Conservation (phyloP, 2,329 filamentous ascomycete genomes). For the Bipolaris zeicola region DNA sequence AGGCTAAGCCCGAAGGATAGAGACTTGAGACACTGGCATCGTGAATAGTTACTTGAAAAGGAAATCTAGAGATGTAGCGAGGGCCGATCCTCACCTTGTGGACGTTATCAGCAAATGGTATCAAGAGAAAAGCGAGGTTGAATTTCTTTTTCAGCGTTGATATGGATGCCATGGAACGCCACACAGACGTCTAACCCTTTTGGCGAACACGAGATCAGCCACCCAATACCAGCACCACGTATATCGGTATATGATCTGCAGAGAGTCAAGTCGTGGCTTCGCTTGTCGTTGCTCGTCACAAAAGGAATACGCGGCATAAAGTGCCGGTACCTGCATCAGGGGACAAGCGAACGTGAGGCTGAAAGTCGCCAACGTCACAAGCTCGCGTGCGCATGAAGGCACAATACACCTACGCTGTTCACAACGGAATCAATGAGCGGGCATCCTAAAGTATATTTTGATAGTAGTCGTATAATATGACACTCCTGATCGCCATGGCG, state of each 20-base stretch:
- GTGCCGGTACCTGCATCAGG: not conserved
- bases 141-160: not conserved
- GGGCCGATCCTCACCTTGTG: not conserved
- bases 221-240: not conserved
- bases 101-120: not conserved
- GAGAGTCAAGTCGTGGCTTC: not conserved
- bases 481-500: no score
- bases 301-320: not conserved
- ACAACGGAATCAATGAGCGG: no score
- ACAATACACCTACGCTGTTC: not conserved
- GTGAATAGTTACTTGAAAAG: not conserved
- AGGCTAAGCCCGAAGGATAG: constrained; percentile 3
- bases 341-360: not conserved
- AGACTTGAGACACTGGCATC: constrained; percentile 4
- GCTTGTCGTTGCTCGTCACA: not conserved
- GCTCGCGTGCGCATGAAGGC: not conserved
- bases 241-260: not conserved
- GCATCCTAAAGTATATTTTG: not conserved
- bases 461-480: no score
- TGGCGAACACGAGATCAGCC: not conserved
- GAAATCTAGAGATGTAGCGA: not conserved
- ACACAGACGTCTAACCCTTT: not conserved
- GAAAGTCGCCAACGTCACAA: not conserved
- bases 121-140: not conserved
- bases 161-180: not conserved